Conservation (phyloP, 306 rosid species). For the Mimosa pudica region DNA sequence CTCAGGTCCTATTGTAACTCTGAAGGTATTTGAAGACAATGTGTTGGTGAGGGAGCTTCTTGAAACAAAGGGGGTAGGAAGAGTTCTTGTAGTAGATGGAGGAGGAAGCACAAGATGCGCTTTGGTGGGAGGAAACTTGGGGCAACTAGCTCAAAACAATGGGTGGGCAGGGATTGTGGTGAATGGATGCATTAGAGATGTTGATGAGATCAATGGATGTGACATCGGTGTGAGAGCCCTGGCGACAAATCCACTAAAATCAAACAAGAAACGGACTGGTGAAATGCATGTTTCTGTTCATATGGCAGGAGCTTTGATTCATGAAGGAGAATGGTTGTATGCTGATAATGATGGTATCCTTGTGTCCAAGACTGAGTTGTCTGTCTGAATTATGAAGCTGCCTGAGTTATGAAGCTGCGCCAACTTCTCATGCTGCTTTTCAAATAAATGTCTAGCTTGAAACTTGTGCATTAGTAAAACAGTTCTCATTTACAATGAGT, state of each 20-base stretch:
- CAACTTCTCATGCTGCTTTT: not conserved
- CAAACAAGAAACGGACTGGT: conserved; percentile 57
- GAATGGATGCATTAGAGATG: conserved; percentile 86
- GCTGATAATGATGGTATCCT: conserved; percentile 69
- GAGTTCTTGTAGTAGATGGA: conserved; percentile 52
- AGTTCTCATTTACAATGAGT: not conserved
- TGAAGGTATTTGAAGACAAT: conserved; percentile 82
- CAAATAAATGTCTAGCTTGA: not conserved
- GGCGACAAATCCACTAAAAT: conserved; percentile 66
- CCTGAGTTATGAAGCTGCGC: conserved; percentile 11
- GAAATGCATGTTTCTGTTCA: conserved; percentile 57
- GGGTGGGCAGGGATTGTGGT: conserved; percentile 86
- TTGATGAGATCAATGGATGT: conserved; percentile 77
- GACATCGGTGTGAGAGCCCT: conserved; percentile 76
- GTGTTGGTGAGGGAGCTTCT: conserved; percentile 64
- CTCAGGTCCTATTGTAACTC: conserved; percentile 58
- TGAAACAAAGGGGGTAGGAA: conserved; percentile 63
- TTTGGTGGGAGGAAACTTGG: conserved; percentile 50
- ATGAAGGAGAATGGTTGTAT: conserved; percentile 83
- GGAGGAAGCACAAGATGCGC: conserved; percentile 57
- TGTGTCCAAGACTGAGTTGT: conserved; percentile 46
- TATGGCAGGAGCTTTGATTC: conserved; percentile 62
- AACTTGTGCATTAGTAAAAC: not conserved
- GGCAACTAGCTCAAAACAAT: conserved; percentile 42
- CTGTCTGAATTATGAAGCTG: conserved; percentile 25